Base-by-base conservation (phyloP, 1,284 basidiomycete genomes). In the Mixia osmundae region DNA sequence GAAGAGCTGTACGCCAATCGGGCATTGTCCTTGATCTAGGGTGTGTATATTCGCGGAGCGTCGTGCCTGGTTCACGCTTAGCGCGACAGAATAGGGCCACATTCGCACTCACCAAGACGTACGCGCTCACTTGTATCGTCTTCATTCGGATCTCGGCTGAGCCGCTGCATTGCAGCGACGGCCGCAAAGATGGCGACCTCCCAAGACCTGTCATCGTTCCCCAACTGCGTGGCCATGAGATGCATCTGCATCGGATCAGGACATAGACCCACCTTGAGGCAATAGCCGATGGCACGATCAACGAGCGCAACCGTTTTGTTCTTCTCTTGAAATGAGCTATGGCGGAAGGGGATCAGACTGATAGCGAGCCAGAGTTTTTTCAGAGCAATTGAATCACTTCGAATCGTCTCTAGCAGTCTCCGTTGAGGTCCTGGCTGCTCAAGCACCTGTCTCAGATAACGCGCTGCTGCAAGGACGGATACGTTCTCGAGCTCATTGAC, bases 251-350 rank as follows among this genome's bases (percentile, higher is more conserved):
- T 22, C 26, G 10, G 26, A 33, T 4, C 25, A 33, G 33, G 7
- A 2, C 6, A 5, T 12, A 11, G 24, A 38, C 54, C 30, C 34
- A 63, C 61, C 50, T 82, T 89, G 41, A 89, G 56, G 5, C 74
- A 75, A 37, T 87, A 77, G 27, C 74, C 65, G 27, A 89, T 66
- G 23, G 74, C 69, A n/a, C 67, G 66, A 35, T 76, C 69, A 1
- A 71, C 63, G 0, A 70, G 67, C 3, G 65, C 61, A 2, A 66
- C 57, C 0, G 53, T 49, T 50, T 69, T 77, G 51, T 78, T 82
- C 49, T 63, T 64, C 39, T 75, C 69, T 18, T 49, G 52, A 48
- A 75, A 76, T 2, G 60, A 68, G 20, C 72, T 54, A 4, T 58
- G 60, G 14, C 61, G 53, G 44, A 69, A 78, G 1, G 78, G 75